phyloP scores from a whole-genome alignment of 192 early-diverging fungal genomes.

The Coemansia sp. region DNA sequence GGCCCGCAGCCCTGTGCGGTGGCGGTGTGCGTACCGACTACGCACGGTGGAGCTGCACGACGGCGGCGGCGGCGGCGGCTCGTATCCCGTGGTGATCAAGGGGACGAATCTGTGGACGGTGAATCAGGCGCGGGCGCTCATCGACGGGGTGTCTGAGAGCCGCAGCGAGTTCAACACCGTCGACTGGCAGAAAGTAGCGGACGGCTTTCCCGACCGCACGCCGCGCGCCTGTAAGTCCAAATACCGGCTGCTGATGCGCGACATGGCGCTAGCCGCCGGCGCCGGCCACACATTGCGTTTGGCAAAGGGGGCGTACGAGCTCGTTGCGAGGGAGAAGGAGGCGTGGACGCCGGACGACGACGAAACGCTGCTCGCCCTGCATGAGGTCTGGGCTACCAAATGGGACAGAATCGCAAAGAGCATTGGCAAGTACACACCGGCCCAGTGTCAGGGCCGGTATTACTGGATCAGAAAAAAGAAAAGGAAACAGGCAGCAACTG shows the following conservation, averaged over 20 bases:
- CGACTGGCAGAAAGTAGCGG: not conserved
- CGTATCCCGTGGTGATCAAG: not conserved
- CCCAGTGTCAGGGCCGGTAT: constrained; percentile 2
- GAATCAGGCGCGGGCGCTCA: not conserved
- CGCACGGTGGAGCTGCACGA: not conserved
- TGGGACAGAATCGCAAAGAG: not conserved
- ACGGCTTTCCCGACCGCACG: not conserved
- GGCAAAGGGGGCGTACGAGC: not conserved
- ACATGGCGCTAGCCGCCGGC: not conserved
- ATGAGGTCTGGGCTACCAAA: not conserved
- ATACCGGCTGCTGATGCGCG: not conserved
- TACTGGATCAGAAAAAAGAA: not conserved
- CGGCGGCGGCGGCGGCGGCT: no score
- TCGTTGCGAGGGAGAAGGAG: not conserved
- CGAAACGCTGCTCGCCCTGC: not conserved
- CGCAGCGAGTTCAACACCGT: not conserved
- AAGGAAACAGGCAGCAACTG: not conserved
- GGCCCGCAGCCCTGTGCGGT: not conserved
- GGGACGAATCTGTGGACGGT: not conserved
- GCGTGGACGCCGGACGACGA: constrained; percentile 4
- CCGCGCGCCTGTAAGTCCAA: not conserved
- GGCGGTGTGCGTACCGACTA: not conserved
- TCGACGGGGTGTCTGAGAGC: not conserved
- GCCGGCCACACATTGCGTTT: not conserved
- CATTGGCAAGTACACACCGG: not conserved